Evolutionary conservation across 176 grass and related monocot genomes (phyloP), one percentile per base, ranked within the genome.

Genomic region (Phoenix roebelenii): DNA sequence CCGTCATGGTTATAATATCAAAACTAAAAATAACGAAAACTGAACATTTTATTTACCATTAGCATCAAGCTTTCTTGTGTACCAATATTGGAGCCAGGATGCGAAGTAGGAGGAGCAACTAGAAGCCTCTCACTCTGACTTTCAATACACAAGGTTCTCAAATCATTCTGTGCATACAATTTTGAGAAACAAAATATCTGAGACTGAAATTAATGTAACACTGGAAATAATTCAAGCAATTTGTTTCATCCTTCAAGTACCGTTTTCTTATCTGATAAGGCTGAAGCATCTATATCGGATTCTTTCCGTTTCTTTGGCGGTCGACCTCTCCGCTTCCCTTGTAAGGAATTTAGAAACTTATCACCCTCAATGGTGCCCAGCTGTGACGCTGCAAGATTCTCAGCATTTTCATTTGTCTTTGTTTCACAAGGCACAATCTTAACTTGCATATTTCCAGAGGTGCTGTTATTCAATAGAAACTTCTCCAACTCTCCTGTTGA

Each of bases 401-500:
- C 68, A 55, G 22, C 63, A 85, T 80, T 88, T 80, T 85, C 83
- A 76, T 72, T 80, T 77, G 75, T 50, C 60, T 87, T 68, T 77
- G 76, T 67, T 57, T 91, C 87, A 70, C 86, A 91, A 10, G 83
- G 84, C 50, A 97, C 72, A 71, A 97, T 69, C 53, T 75, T 78
- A 6, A 80, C 69, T 32, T 91, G 87, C 49, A 67, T 78, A 50
- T 85, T 82, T 70, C 79, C 80, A 65, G 73, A 50, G 59, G 68
- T 55, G 51, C 77, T 79, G 67, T 76, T 76, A 72, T 77, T 77
- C 30, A 97, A 78, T 64, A 97, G 76, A 85, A 71, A 72, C 35
- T 67, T 85, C 64, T 97, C 93, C 26, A 77, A 78, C 65, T 97
- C 87, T 59, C 70, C 76, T 25, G 91, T 64, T 75, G 91, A 85